phyloP scores from a whole-genome alignment of 176 grass and related monocot species.

The Guadua angustifolia region DNA sequence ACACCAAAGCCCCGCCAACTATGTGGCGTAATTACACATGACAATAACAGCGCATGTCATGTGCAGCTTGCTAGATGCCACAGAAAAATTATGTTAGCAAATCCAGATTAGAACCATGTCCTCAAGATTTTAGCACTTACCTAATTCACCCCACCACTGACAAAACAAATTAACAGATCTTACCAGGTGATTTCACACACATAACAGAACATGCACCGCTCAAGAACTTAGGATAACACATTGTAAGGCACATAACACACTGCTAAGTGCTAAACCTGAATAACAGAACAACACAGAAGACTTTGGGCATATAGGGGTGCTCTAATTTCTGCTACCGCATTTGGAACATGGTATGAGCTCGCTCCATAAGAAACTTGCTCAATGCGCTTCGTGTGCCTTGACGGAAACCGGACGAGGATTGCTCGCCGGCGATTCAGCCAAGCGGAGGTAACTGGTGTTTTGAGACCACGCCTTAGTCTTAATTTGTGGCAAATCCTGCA shows the following conservation, averaged over 20 bases:
- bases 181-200: neutral
- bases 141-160: neutral
- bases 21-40: too few species aligned
- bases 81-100: neutral
- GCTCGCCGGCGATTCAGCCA: too few species aligned
- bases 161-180: neutral
- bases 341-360: too few species aligned
- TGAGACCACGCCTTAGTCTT: too few species aligned
- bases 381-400: too few species aligned
- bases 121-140: neutral
- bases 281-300: constrained; percentile 9
- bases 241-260: neutral
- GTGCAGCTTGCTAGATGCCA: neutral
- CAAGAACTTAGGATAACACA: neutral
- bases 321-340: neutral
- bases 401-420: too few species aligned
- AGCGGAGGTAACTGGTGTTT: too few species aligned
- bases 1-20: too few species aligned
- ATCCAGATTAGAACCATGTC: neutral
- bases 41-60: neutral
- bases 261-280: neutral
- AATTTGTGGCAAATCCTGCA: too few species aligned
- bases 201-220: neutral
- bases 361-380: too few species aligned
- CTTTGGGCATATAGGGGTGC: neutral